Evolutionary conservation across 192 early-diverging fungal species (phyloP).

Genomic region (Entomortierella beljakovae): DNA sequence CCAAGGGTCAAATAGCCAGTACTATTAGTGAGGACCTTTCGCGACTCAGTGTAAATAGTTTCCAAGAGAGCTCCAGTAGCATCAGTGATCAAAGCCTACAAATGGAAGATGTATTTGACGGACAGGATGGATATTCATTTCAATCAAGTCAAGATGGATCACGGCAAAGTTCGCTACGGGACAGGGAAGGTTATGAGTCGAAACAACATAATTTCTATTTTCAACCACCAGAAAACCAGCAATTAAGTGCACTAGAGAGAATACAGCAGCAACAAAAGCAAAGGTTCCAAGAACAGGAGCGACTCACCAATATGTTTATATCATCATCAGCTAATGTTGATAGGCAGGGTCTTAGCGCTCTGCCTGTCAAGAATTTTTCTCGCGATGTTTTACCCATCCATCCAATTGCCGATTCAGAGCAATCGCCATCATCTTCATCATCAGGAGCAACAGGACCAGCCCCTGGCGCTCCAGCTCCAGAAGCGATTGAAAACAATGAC

Average conservation of each 20-base stretch:
- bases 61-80: conserved; percentile 19
- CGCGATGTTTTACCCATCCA: conserved; percentile 4
- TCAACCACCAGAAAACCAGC: conserved; percentile 9
- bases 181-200: not conserved
- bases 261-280: conserved; percentile 24
- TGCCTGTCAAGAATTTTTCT: conserved; percentile 11
- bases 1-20: not conserved
- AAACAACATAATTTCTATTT: not conserved
- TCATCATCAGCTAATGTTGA: not conserved
- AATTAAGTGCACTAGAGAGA: conserved; percentile 28
- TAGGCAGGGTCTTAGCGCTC: not conserved
- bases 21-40: conserved; percentile 39
- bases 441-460: conserved; percentile 1
- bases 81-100: conserved; percentile 28
- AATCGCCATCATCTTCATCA: conserved; percentile 3
- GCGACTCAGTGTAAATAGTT: conserved; percentile 23
- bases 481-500: not conserved
- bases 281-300: conserved; percentile 30
- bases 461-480: not conserved
- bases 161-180: not conserved
- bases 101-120: conserved; percentile 44
- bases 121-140: conserved; percentile 25
- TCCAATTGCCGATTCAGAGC: not conserved
- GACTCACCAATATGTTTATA: conserved; percentile 13
- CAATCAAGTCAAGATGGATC: conserved; percentile 2